Evolutionary conservation across 176 grass and related monocot genomes (phyloP), one percentile per base, ranked within the genome.

Genomic region (Juncus effusus): DNA sequence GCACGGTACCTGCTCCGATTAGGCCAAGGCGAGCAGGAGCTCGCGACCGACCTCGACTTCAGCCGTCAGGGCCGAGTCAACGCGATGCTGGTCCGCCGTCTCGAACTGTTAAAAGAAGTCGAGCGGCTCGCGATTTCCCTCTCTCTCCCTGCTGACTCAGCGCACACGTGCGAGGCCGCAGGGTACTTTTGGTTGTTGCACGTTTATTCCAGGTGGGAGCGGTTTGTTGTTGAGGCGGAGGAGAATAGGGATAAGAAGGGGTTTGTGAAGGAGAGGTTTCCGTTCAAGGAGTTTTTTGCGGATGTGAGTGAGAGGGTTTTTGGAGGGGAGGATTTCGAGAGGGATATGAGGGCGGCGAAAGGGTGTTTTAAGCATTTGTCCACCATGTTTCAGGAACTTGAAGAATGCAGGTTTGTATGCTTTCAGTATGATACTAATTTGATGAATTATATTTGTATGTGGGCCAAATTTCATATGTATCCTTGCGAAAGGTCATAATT

Each of bases 31-130:
- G 94, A 97, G 70, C 88, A 93, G 84, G 94, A 97, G 72, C 76
- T 97, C 14, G 94, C 94, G 81, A 97, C 94, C 36, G 94, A 97
- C 88, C 88, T 97, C n/a, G 94, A 97, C 67, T 97, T 97, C 65
- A 97, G 94, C 54, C 94, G 85, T 77, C 94, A 97, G 79, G 94
- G 94, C 15, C 94, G 85, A 79, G 94, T 89, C 9, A 97, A 97
- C 69, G 85, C 88, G 58, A 97, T 97, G 94, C 94, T 97, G 15
- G 88, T 93, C 28, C 80, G 85, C 3, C 80, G 94, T 59, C 59
- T 97, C 54, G 94, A 93, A 55, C 85, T 93, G 36, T 78, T 92
- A n/a, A 59, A 78, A 72, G 94, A 97, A 79, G 94, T 97, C 60
- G 83, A 90, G 78, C 85, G 90, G 64, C 50, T 97, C 63, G 88